phyloP scores from a whole-genome alignment of 2,329 filamentous ascomycete genomes.

The Trichothecium sympodiale region DNA sequence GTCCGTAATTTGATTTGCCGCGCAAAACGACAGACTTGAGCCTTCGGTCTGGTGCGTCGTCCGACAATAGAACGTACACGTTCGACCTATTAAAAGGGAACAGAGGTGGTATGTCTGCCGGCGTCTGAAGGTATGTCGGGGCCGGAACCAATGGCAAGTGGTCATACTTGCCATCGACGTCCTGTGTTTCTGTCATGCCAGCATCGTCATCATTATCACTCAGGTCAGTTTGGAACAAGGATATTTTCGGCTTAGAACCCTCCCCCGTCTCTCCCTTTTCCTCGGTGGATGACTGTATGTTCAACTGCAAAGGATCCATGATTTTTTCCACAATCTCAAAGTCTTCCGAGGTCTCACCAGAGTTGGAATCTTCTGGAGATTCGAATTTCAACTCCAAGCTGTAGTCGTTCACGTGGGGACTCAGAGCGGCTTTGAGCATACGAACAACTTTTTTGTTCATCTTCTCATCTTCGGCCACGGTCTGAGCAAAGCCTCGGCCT shows the following conservation, averaged over 20 bases:
- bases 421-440: constrained; percentile 62
- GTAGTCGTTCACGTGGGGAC: constrained; percentile 55
- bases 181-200: constrained; percentile 12
- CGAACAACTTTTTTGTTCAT: constrained; percentile 59
- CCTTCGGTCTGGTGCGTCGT: constrained; percentile 26
- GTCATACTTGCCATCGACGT: constrained; percentile 25
- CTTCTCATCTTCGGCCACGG: constrained; percentile 50
- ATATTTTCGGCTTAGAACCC: constrained; percentile 41
- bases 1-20: constrained; percentile 44
- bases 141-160: constrained; percentile 39
- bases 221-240: constrained; percentile 44
- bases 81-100: constrained; percentile 57
- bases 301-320: constrained; percentile 28
- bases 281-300: constrained; percentile 5
- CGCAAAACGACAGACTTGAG: constrained; percentile 45
- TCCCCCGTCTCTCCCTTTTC: constrained; percentile 5
- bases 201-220: constrained; percentile 29
- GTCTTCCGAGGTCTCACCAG: constrained; percentile 29
- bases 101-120: constrained; percentile 49
- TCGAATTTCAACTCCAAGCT: constrained; percentile 51
- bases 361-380: constrained; percentile 3
- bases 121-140: constrained; percentile 54
- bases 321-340: constrained; percentile 54
- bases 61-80: constrained; percentile 53
- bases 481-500: constrained; percentile 49